Conservation (phyloP, 1,139 yeast species). For the Saccharomycopsis hybrid region DNA sequence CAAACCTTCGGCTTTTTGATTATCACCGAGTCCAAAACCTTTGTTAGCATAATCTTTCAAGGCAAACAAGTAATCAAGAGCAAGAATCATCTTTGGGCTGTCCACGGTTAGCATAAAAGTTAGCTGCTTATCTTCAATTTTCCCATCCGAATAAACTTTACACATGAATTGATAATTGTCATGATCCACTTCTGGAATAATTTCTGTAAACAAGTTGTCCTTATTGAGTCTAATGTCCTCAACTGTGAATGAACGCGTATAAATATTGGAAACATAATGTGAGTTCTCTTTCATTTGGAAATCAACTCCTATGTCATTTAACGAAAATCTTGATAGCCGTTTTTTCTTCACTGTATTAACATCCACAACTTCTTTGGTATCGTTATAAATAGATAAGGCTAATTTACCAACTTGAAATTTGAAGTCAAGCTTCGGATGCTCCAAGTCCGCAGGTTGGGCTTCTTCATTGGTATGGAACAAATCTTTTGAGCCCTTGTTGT, state of each 20-base stretch:
- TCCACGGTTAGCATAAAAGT: constrained; percentile 64
- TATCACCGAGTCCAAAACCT: constrained; percentile 29
- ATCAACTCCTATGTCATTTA: constrained; percentile 52
- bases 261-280: constrained; percentile 53
- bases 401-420: constrained; percentile 55
- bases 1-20: constrained; percentile 20
- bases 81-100: constrained; percentile 74
- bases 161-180: constrained; percentile 70
- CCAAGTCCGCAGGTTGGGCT: constrained; percentile 22
- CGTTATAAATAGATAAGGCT: constrained; percentile 57
- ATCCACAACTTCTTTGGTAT: constrained; percentile 39
- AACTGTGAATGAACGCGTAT: constrained; percentile 68
- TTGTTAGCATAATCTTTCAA: constrained; percentile 52
- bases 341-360: constrained; percentile 34
- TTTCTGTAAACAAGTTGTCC: constrained; percentile 67
- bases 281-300: constrained; percentile 49
- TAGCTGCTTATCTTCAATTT: constrained; percentile 36
- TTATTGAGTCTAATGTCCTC: constrained; percentile 60
- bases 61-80: constrained; percentile 80
- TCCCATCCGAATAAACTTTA: constrained; percentile 39
- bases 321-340: constrained; percentile 51
- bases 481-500: constrained; percentile 9
- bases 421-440: constrained; percentile 41
- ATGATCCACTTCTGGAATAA: constrained; percentile 65
- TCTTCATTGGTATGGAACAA: constrained; percentile 9